Conservation (phyloP, 148 eudicot species). For the Pouteria glomerata region DNA sequence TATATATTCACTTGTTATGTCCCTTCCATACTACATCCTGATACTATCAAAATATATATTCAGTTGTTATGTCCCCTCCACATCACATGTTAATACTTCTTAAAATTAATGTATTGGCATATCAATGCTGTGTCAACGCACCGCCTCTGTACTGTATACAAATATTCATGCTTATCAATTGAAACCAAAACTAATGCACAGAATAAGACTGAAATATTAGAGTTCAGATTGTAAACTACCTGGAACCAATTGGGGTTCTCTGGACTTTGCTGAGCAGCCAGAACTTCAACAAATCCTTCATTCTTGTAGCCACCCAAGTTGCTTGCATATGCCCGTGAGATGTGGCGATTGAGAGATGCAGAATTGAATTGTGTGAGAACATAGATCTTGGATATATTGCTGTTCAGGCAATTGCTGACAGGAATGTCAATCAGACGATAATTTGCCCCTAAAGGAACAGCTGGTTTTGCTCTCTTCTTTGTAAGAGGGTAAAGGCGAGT, state of each 20-base stretch:
- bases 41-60: no score
- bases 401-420: conserved; percentile 92
- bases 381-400: conserved; percentile 80
- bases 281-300: conserved; percentile 97
- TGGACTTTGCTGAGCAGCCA: conserved; percentile 99
- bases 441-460: conserved; percentile 89
- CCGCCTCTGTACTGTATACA: no score
- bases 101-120: no score
- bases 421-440: conserved; percentile 92
- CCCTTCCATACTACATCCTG: no score
- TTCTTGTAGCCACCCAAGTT: conserved; percentile 92
- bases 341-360: conserved; percentile 90
- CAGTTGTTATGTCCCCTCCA: no score
- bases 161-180: no score
- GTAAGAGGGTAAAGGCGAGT: conserved; percentile 92
- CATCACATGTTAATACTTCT: no score
- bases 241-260: conserved; percentile 98
- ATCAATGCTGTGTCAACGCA: no score
- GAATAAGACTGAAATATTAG: neutral
- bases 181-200: neutral
- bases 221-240: conserved; percentile 29
- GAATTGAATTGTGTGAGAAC: conserved; percentile 94
- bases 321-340: conserved; percentile 84
- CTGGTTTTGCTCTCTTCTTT: conserved; percentile 94
- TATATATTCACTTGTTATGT: no score